Evolutionary conservation across 23 red algal species (phyloP), one percentile per base, ranked within the genome.

Genomic region (Gracilaria gracilis): DNA sequence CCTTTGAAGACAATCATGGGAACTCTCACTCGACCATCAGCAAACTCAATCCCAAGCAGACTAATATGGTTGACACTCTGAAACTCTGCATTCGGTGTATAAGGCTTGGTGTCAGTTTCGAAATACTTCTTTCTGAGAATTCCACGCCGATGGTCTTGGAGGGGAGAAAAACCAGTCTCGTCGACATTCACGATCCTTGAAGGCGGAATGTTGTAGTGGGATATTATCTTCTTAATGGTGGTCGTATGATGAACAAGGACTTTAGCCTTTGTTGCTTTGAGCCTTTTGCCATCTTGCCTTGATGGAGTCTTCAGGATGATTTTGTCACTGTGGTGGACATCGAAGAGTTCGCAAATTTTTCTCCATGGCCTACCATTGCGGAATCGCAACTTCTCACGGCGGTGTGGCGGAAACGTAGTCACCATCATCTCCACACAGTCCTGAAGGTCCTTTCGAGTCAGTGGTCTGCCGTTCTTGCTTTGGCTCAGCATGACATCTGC

Each of bases 101-200:
- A 57, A 24, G 14, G 50, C 23, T 42, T 57, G 2, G 9, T n/a
- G n/a, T n/a, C 74, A 9, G 2, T 24, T 19, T 16, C 15, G 39
- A 28, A n/a, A 4, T 12, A 79, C 39, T 50, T 79, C 74, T 50
- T 50, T 79, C 74, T 23, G n/a, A n/a, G n/a, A n/a, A n/a, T n/a
- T n/a, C n/a, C n/a, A n/a, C n/a, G n/a, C n/a, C n/a, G n/a, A n/a
- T n/a, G n/a, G n/a, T n/a, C n/a, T n/a, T n/a, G n/a, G n/a, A n/a
- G n/a, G n/a, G n/a, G 74, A 1, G 74, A 50, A 50, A 79, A 50
- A 39, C 74, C 39, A 27, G 74, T 79, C 38, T 79, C 74, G 39
- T 79, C 74, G 50, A 79, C 42, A 51, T 79, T 79, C 11, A 46
- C 42, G 11, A 46, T 46, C 7, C 23, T 40, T 13, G 31, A 27